Percentiles rank a stretch among this genome's conserved stretches.
phyloP scores from a whole-genome alignment of 441 rosid species.

The Brassica balearica region DNA sequence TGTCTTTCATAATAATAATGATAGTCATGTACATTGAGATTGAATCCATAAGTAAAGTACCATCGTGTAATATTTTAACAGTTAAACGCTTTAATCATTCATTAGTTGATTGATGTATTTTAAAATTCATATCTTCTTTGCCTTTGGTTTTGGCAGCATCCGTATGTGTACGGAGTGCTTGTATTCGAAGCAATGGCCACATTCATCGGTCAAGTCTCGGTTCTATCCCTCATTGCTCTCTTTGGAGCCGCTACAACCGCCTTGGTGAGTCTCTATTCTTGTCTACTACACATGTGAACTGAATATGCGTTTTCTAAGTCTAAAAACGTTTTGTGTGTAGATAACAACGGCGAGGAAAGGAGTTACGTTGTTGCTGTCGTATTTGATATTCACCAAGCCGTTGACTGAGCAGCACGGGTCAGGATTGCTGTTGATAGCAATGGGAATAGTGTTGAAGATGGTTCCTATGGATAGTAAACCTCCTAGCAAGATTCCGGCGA shows the following conservation, averaged over 20 bases:
- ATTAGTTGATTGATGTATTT: constrained; percentile 17
- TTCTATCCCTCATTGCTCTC: constrained; percentile 81
- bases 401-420: constrained; percentile 82
- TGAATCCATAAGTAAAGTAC: constrained; percentile 31
- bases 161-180: constrained; percentile 79
- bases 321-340: constrained; percentile 45
- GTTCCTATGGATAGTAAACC: constrained; percentile 60
- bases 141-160: constrained; percentile 60
- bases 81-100: not conserved
- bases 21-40: not conserved
- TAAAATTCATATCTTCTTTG: not conserved
- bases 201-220: constrained; percentile 87
- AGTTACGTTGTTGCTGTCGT: constrained; percentile 75
- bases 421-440: constrained; percentile 70
- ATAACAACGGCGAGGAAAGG: constrained; percentile 92
- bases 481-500: constrained; percentile 31
- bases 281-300: not conserved
- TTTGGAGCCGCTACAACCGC: constrained; percentile 95
- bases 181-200: constrained; percentile 93
- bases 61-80: constrained; percentile 29
- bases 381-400: constrained; percentile 85
- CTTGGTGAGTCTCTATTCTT: constrained; percentile 55
- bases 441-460: constrained; percentile 77
- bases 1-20: constrained; percentile 2
- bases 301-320: not conserved